These are phyloP conservation scores for Yamadazyma paraphyllophila DNA, from an alignment of 805 yeast genomes.

Conservation along the genomic window DNA sequence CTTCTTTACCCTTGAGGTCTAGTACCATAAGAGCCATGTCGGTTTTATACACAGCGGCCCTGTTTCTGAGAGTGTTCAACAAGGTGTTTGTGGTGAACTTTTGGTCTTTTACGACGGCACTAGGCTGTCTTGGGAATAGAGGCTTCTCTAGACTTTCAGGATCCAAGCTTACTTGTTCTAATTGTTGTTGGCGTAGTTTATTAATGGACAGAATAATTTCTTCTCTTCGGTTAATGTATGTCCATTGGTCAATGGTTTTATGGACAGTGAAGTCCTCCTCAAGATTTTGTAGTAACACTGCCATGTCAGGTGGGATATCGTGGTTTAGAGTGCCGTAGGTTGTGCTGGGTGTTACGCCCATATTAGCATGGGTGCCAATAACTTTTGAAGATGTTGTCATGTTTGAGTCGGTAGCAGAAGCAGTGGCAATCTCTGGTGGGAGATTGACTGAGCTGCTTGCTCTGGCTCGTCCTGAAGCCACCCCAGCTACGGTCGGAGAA, in stretches of 20 bases:
- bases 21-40: slow-evolving; percentile 71
- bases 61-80: slow-evolving; percentile 66
- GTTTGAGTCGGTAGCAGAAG: slow-evolving; percentile 23
- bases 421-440: slow-evolving; percentile 21
- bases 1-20: slow-evolving; percentile 81
- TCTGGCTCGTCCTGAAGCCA: slow-evolving; percentile 18
- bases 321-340: slow-evolving; percentile 18
- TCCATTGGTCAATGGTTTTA: slow-evolving; percentile 46
- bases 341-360: slow-evolving; percentile 12
- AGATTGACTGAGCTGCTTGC: slow-evolving; percentile 17
- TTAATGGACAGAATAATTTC: slow-evolving; percentile 40
- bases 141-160: slow-evolving; percentile 52
- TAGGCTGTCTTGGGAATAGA: slow-evolving; percentile 50
- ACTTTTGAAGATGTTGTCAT: slow-evolving; percentile 17
- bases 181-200: slow-evolving; percentile 32
- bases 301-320: slow-evolving; percentile 48
- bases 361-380: slow-evolving; percentile 9
- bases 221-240: slow-evolving; percentile 44
- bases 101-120: slow-evolving; percentile 19
- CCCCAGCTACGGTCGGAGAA: slow-evolving; percentile 15
- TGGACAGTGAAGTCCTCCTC: slow-evolving; percentile 42
- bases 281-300: slow-evolving; percentile 36
- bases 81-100: slow-evolving; percentile 41
- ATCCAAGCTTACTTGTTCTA: slow-evolving; percentile 23
- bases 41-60: slow-evolving; percentile 61